Evolutionary conservation across 2,329 filamentous ascomycete genomes (phyloP).

Genomic region (Fonsecaea erecta): DNA sequence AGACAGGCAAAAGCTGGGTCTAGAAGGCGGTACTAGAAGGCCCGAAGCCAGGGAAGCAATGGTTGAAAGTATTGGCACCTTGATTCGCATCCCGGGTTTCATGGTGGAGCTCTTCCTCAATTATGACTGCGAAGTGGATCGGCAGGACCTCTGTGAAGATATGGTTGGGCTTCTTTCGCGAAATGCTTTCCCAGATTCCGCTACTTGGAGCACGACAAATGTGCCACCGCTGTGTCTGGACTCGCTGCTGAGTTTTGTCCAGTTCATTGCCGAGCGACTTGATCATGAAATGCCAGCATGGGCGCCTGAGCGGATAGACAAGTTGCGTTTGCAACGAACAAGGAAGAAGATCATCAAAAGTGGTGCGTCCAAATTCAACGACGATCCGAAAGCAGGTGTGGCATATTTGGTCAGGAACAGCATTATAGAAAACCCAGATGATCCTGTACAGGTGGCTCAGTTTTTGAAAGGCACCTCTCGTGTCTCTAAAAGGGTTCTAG

Average conservation of each 20-base stretch:
- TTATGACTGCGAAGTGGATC: slow-evolving; percentile 93
- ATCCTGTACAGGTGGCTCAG: slow-evolving; percentile 77
- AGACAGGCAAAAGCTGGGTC: slow-evolving; percentile 86
- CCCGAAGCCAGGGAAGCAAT: slow-evolving; percentile 96
- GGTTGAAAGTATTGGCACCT: slow-evolving; percentile 92
- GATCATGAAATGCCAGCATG: slow-evolving; percentile 66
- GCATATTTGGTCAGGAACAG: slow-evolving; percentile 83
- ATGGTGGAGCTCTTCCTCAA: slow-evolving; percentile 97
- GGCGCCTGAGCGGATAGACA: slow-evolving; percentile 67
- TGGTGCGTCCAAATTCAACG: slow-evolving; percentile 90
- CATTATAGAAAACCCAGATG: slow-evolving; percentile 75
- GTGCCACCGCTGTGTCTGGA: slow-evolving; percentile 94
- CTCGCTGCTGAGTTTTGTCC: slow-evolving; percentile 85
- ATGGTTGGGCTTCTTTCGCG: slow-evolving; percentile 89
- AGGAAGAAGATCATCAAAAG: slow-evolving; percentile 88
- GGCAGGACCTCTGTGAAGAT: slow-evolving; percentile 90
- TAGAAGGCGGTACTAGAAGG: slow-evolving; percentile 89
- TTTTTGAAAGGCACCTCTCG: slow-evolving; percentile 88
- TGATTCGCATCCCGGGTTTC: slow-evolving; percentile 90
- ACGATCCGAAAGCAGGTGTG: slow-evolving; percentile 86
- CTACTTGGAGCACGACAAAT: slow-evolving; percentile 98
- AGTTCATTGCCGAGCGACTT: slow-evolving; percentile 86
- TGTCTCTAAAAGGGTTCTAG: slow-evolving; percentile 86
- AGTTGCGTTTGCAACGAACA: slow-evolving; percentile 71
- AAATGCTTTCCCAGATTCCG: slow-evolving; percentile 95